phyloP scores from a whole-genome alignment of 1,284 basidiomycete genomes.

The Tylopilus sp. region DNA sequence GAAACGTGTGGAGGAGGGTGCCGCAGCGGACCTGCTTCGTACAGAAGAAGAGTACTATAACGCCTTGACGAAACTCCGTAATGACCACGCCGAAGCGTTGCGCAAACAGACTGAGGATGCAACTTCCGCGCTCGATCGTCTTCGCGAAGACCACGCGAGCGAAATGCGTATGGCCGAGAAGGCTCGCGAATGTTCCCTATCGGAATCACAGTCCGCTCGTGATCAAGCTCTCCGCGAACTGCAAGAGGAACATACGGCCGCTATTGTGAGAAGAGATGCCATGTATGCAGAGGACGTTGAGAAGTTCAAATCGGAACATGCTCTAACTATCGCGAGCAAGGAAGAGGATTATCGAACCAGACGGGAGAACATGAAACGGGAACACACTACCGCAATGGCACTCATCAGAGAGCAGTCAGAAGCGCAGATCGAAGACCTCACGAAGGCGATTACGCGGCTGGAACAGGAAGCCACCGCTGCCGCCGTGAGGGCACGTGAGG shows the following conservation, averaged over 20 bases:
- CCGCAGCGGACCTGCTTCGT: slow-evolving; percentile 51
- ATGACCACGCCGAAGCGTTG: slow-evolving; percentile 61
- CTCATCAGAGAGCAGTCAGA: slow-evolving; percentile 36
- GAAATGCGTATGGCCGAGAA: slow-evolving; percentile 68
- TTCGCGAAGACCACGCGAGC: slow-evolving; percentile 68
- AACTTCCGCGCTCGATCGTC: slow-evolving; percentile 56
- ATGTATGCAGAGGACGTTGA: slow-evolving; percentile 61
- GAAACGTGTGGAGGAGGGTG: slow-evolving; percentile 58
- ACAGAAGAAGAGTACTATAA: slow-evolving; percentile 81
- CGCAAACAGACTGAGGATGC: slow-evolving; percentile 58
- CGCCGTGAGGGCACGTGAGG: slow-evolving; percentile 41
- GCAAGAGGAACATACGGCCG: slow-evolving; percentile 65
- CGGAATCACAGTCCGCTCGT: slow-evolving; percentile 68
- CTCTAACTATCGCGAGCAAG: slow-evolving; percentile 47
- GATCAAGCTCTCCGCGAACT: slow-evolving; percentile 55
- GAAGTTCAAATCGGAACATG: slow-evolving; percentile 59
- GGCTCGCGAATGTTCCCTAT: slow-evolving; percentile 66
- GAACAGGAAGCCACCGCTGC: slow-evolving; percentile 44
- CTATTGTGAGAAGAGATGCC: slow-evolving; percentile 59
- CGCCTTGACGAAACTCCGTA: slow-evolving; percentile 65
- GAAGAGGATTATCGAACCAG: slow-evolving; percentile 53
- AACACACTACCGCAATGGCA: slow-evolving; percentile 38
- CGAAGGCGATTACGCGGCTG: slow-evolving; percentile 41
- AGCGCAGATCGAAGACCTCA: slow-evolving; percentile 50
- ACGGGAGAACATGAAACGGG: slow-evolving; percentile 41